Evolutionary conservation across 257 asterid genomes (phyloP).

Genomic region (Verbascum thapsus): DNA sequence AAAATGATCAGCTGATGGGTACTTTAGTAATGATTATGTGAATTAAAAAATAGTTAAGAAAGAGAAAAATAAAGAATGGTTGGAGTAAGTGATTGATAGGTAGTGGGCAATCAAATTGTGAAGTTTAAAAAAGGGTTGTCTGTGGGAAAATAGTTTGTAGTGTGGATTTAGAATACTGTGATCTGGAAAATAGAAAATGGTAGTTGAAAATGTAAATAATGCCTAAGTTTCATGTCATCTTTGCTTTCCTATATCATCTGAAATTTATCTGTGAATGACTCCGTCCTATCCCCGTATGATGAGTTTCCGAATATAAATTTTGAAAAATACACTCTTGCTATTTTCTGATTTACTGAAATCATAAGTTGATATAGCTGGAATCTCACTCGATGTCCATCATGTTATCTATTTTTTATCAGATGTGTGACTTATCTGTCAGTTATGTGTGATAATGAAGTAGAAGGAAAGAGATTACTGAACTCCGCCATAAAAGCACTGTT

Average conservation of each 20-base stretch:
- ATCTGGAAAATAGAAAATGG: too few species aligned
- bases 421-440: slow-evolving; percentile 79
- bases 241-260: slow-evolving; percentile 2
- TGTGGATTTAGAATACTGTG: too few species aligned
- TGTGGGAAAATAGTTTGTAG: too few species aligned
- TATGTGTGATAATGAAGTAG: slow-evolving; percentile 53
- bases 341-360: background rate
- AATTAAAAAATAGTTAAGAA: too few species aligned
- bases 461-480: slow-evolving; percentile 67
- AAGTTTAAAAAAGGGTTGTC: too few species aligned
- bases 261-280: background rate
- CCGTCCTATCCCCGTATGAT: background rate
- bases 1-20: too few species aligned
- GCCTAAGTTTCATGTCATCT: slow-evolving; percentile 38
- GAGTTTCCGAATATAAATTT: slow-evolving; percentile 1
- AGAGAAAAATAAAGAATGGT: too few species aligned
- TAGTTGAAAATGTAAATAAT: too few species aligned
- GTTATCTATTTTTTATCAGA: slow-evolving; percentile 47
- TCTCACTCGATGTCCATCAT: slow-evolving; percentile 24
- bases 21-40: too few species aligned
- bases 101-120: too few species aligned
- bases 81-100: too few species aligned
- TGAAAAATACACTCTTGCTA: background rate
- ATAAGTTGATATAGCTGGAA: slow-evolving; percentile 20
- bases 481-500: slow-evolving; percentile 70